Base-by-base conservation (phyloP, 495 filamentous ascomycete species). In the Neurospora sublineolata region DNA sequence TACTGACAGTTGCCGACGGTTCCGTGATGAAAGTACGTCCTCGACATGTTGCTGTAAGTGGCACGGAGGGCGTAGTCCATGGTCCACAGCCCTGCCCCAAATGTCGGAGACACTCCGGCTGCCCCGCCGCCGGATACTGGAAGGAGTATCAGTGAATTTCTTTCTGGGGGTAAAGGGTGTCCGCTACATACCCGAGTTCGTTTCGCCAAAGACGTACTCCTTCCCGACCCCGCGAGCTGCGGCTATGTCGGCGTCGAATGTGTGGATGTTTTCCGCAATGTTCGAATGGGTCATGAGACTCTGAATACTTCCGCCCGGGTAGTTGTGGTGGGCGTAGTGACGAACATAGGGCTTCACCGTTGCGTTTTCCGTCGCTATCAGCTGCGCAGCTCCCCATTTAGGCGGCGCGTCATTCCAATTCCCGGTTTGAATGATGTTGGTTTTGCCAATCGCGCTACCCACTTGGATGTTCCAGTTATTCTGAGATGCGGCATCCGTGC, bases 1-100 rank as follows among this genome's bases (percentile, higher is more conserved):
- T 90, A 89, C 72, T 87, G 85, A 68, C 86, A 89, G 75, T 86
- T 85, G 3, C 87, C 88, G 4, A 90, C 82, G 0, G 88, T 90
- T 2, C 87, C 87, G 69, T 89, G 88, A 72, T 90, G 88, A 80
- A 88, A 89, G 72, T 87, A 89, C 1, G 80, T 84, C 3, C 86
- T 82, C 70, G 85, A 83, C 44, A 87, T 84, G 64, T 82, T 83
- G 68, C 76, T 77, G 42, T 76, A 73, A 1, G 84, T 75, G 0
- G 84, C 82, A 11, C 84, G 84, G 68, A 89, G 80, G 3, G 83
- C 80, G 73, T 89, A 87, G 77, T 89, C 87, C 75, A 89, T 82
- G 14, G 87, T 89, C 88, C 87, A 89, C 1, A 89, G 79, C 3
- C 79, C 87, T 0, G 86, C 87, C 1, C 87, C 87, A 72, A 87